phyloP scores from a whole-genome alignment of 805 yeast genomes.

The Suhomyces emberorum region DNA sequence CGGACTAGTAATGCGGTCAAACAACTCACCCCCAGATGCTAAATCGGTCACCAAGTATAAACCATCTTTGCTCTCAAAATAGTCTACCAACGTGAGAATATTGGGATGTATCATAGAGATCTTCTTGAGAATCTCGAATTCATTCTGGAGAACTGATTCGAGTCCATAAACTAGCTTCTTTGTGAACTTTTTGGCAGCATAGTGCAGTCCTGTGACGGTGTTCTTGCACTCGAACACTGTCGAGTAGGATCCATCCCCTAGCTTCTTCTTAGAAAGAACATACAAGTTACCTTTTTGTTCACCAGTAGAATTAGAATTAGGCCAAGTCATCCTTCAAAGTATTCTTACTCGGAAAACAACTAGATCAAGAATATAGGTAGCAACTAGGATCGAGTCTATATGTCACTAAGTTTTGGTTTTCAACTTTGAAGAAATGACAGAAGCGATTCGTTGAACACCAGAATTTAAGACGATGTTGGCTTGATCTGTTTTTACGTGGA shows the following conservation, averaged over 20 bases:
- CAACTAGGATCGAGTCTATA: too few species aligned
- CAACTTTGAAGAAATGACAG: too few species aligned
- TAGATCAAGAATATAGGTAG: too few species aligned
- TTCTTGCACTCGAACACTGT: slow-evolving; percentile 50
- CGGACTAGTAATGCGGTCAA: slow-evolving; percentile 48
- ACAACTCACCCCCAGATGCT: slow-evolving; percentile 67
- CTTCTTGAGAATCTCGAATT: slow-evolving; percentile 52
- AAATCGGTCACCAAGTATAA: slow-evolving; percentile 61
- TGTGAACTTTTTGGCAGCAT: slow-evolving; percentile 51
- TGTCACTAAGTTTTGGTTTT: too few species aligned
- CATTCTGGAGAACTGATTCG: slow-evolving; percentile 54
- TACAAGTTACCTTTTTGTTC: slow-evolving; percentile 14
- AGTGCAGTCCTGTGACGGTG: slow-evolving; percentile 37
- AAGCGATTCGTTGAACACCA: too few species aligned
- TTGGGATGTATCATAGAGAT: slow-evolving; percentile 51
- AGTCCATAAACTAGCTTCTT: slow-evolving; percentile 51
- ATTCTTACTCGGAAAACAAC: too few species aligned
- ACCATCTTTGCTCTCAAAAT: slow-evolving; percentile 62
- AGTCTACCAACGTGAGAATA: slow-evolving; percentile 61
- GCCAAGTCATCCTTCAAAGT: slow-evolving; percentile 25
- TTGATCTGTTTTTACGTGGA: too few species aligned
- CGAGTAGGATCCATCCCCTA: slow-evolving; percentile 46
- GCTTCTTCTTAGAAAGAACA: slow-evolving; percentile 22
- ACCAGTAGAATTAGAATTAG: slow-evolving; percentile 16
- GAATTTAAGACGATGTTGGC: too few species aligned